Conservation (phyloP, 1,284 basidiomycete genomes). For the Apiotrichum sp. region DNA sequence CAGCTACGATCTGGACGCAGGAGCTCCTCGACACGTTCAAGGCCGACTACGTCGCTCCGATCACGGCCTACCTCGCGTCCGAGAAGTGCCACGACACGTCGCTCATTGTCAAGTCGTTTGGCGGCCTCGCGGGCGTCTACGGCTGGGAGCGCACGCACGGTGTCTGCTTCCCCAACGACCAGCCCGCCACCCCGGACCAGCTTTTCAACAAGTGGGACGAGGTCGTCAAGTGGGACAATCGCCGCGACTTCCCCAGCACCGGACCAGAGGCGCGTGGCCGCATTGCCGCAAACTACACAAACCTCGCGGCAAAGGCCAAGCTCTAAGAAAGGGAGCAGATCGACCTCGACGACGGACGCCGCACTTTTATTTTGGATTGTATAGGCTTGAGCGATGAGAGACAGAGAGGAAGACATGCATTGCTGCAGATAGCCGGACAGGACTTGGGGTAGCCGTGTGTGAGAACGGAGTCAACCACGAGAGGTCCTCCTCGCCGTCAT, state of each 20-base stretch:
- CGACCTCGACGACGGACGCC: too few species aligned
- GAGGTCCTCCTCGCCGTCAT: too few species aligned
- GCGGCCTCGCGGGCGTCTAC: slow-evolving; percentile 86
- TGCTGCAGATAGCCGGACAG: too few species aligned
- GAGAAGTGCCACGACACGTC: slow-evolving; percentile 69
- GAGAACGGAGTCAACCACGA: too few species aligned
- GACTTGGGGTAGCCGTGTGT: too few species aligned
- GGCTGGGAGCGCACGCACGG: slow-evolving; percentile 88
- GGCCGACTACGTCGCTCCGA: slow-evolving; percentile 88
- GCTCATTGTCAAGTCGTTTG: slow-evolving; percentile 77
- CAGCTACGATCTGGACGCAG: slow-evolving; percentile 73
- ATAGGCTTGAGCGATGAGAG: too few species aligned
- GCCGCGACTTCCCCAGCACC: slow-evolving; percentile 68
- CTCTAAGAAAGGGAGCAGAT: background rate
- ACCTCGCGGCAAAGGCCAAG: slow-evolving; percentile 46
- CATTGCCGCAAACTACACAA: slow-evolving; percentile 74
- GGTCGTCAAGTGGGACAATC: slow-evolving; percentile 77
- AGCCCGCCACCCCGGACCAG: slow-evolving; percentile 68
- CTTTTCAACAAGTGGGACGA: slow-evolving; percentile 68
- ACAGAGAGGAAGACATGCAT: too few species aligned
- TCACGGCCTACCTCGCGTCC: slow-evolving; percentile 87
- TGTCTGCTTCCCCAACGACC: slow-evolving; percentile 60
- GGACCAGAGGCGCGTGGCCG: slow-evolving; percentile 66
- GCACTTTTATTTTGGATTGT: too few species aligned
- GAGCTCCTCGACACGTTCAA: slow-evolving; percentile 76